Conservation (phyloP, 768 basidiomycete species). For the Botryobasidium botryosum region DNA sequence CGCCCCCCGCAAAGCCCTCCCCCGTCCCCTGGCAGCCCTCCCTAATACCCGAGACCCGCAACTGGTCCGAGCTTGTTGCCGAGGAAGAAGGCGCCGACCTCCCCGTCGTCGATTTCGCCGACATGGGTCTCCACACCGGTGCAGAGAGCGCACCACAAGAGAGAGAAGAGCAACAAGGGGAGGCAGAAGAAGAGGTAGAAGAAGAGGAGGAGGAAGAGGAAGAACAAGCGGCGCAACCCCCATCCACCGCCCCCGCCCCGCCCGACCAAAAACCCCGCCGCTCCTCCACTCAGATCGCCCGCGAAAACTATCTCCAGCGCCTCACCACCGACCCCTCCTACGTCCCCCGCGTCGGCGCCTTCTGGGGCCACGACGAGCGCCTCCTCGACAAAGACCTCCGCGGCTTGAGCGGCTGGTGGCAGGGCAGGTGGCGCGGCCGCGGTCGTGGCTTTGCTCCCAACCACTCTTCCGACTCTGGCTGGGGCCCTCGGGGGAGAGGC, state of each 20-base stretch:
- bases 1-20: too few relatives aligned
- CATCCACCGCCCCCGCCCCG: slow-evolving; percentile 4
- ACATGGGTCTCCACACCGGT: slow-evolving; percentile 26
- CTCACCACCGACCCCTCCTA: slow-evolving; percentile 74
- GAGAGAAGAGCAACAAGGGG: too few relatives aligned
- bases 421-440: slow-evolving; percentile 57
- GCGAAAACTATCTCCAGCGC: slow-evolving; percentile 73
- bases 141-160: slow-evolving; percentile 30
- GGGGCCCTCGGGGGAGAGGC: slow-evolving; percentile 37
- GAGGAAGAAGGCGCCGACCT: slow-evolving; percentile 35
- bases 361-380: slow-evolving; percentile 92
- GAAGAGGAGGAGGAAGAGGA: slow-evolving; percentile 3
- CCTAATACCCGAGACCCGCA: slow-evolving; percentile 33
- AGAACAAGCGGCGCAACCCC: slow-evolving; percentile 13
- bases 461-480: too few relatives aligned
- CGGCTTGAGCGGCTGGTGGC: slow-evolving; percentile 77
- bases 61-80: slow-evolving; percentile 69
- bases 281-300: slow-evolving; percentile 28
- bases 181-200: slow-evolving; percentile 2
- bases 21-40: too few relatives aligned
- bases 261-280: slow-evolving; percentile 14
- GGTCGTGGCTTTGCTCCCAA: too few relatives aligned
- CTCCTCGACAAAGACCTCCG: slow-evolving; percentile 67
- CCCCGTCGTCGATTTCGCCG: slow-evolving; percentile 68
- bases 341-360: slow-evolving; percentile 78